Percentiles rank a stretch among this genome's conserved stretches.
phyloP scores from a whole-genome alignment of 495 filamentous ascomycete genomes.

The Pyrenula massariospora region DNA sequence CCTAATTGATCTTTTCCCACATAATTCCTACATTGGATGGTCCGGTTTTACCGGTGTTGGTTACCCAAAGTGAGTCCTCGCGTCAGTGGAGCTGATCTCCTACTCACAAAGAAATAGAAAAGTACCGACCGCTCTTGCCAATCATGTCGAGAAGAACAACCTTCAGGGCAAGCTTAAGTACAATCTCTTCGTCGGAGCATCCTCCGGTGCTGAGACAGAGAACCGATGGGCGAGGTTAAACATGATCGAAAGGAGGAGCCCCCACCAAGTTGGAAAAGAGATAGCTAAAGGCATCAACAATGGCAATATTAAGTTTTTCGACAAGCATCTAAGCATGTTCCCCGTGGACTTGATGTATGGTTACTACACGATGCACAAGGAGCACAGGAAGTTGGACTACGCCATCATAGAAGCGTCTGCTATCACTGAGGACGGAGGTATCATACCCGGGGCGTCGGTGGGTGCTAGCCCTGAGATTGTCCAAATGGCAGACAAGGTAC shows the following conservation, averaged over 20 bases:
- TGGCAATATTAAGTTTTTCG: conserved; percentile 83
- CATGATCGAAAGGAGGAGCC: conserved; percentile 79
- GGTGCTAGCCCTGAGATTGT: conserved; percentile 79
- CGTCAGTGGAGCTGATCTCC: background rate
- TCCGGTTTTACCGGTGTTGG: conserved; percentile 87
- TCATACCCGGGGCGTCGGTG: conserved; percentile 79
- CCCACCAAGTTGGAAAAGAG: conserved; percentile 85
- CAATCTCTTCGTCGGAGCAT: conserved; percentile 79
- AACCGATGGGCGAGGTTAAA: conserved; percentile 76
- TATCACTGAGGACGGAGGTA: conserved; percentile 86
- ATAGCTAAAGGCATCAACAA: conserved; percentile 87
- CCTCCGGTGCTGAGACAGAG: conserved; percentile 82
- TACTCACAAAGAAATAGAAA: conserved; percentile 36
- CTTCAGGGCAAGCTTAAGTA: conserved; percentile 78
- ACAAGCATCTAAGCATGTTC: conserved; percentile 89
- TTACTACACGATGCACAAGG: conserved; percentile 70
- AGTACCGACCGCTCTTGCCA: conserved; percentile 72
- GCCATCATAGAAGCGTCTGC: conserved; percentile 79
- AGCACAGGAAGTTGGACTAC: conserved; percentile 64
- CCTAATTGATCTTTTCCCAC: conserved; percentile 66
- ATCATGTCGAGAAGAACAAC: conserved; percentile 82
- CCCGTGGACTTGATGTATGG: conserved; percentile 61
- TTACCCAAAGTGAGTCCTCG: conserved; percentile 66
- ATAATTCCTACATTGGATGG: conserved; percentile 79
- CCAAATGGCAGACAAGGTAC: conserved; percentile 74